phyloP scores from a whole-genome alignment of 176 grass and related monocot species.

The Oryza glumipatula region DNA sequence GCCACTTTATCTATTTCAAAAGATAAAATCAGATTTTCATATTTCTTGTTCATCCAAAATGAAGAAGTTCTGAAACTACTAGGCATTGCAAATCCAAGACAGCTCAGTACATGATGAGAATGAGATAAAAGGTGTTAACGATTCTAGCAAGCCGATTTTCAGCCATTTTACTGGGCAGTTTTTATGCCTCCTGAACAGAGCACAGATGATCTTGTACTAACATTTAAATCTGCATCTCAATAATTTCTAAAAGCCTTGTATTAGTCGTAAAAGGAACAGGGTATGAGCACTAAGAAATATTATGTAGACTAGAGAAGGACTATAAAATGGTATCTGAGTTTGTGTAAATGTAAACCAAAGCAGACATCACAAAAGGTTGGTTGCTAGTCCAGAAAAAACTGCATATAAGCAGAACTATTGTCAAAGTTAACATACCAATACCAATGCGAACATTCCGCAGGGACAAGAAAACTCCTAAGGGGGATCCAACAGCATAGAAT shows the following conservation, averaged over 20 bases:
- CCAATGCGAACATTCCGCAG: slow-evolving; percentile 91
- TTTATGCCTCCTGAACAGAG: slow-evolving; percentile 23
- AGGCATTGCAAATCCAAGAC: not conserved
- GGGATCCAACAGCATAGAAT: slow-evolving; percentile 95
- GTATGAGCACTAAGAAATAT: slow-evolving; percentile 1
- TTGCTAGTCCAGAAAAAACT: slow-evolving; percentile 5
- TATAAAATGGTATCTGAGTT: not conserved
- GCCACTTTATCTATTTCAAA: slow-evolving; percentile 13
- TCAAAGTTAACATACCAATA: slow-evolving; percentile 71
- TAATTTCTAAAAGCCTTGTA: not conserved
- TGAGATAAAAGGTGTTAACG: not conserved
- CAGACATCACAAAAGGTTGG: not conserved
- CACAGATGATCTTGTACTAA: slow-evolving; percentile 18
- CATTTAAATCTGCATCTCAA: slow-evolving; percentile 20
- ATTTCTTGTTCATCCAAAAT: not conserved
- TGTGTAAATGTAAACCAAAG: not conserved
- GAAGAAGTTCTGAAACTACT: not conserved
- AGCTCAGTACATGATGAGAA: not conserved
- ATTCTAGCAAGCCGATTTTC: not conserved
- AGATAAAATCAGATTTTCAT: not conserved
- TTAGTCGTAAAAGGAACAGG: slow-evolving; percentile 17
- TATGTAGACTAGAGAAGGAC: slow-evolving; percentile 8
- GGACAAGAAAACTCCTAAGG: slow-evolving; percentile 91
- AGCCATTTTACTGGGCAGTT: slow-evolving; percentile 13
- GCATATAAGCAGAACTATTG: slow-evolving; percentile 29